Evolutionary conservation across 495 filamentous ascomycete genomes (phyloP).

Genomic region (Trichoderma parareesei): DNA sequence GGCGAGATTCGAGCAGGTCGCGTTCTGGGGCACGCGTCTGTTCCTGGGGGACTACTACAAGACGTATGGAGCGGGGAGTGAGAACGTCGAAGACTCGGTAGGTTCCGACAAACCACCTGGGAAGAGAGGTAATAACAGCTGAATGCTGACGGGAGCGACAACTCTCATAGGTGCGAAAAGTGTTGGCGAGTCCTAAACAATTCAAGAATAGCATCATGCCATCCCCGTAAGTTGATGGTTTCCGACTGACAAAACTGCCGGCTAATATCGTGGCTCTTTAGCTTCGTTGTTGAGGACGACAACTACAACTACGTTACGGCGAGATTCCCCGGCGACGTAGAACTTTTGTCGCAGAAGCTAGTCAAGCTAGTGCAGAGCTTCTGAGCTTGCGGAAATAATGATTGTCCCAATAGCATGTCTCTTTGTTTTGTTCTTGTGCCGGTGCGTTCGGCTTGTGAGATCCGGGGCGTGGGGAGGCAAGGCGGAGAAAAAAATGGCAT

Average conservation of each 20-base stretch:
- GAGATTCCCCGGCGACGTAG: conserved; percentile 41
- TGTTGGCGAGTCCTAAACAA: conserved; percentile 35
- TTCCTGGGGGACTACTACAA: conserved; percentile 51
- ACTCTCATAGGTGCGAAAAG: conserved; percentile 33
- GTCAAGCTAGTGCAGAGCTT: conserved; percentile 36
- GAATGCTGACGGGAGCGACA: neutral
- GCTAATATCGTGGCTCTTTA: conserved; percentile 15
- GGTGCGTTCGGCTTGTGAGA: neutral
- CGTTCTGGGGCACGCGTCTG: conserved; percentile 41
- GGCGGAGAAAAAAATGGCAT: neutral
- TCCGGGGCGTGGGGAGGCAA: neutral
- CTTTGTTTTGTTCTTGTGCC: neutral
- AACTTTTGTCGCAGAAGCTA: conserved; percentile 36
- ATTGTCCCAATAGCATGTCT: neutral
- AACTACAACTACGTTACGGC: conserved; percentile 47
- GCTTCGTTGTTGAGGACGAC: conserved; percentile 44
- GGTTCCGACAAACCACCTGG: conserved; percentile 3
- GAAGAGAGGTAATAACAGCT: neutral
- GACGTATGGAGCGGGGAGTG: conserved; percentile 45
- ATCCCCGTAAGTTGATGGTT: conserved; percentile 35
- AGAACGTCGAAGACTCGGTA: conserved; percentile 41
- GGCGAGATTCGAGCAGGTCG: conserved; percentile 39
- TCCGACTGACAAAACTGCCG: neutral
- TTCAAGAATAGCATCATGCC: conserved; percentile 40
- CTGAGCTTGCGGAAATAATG: neutral